phyloP scores from a whole-genome alignment of 2,329 filamentous ascomycete species.

The Aquanectria penicillioides region DNA sequence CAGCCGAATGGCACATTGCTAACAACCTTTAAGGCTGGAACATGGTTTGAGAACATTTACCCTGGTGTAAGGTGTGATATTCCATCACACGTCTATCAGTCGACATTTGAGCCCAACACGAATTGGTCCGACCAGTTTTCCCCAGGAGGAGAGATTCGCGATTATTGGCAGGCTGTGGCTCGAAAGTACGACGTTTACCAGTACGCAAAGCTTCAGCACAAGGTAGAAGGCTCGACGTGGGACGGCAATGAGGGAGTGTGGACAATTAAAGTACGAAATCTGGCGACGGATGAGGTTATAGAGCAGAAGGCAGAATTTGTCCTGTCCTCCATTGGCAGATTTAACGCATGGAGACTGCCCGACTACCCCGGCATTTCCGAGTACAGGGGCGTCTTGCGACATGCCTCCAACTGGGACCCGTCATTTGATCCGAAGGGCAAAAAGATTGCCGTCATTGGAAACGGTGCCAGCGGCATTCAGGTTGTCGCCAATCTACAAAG shows the following conservation, averaged over 20 bases:
- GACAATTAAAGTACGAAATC: constrained; percentile 59
- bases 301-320: constrained; percentile 67
- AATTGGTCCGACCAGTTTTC: constrained; percentile 77
- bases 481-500: constrained; percentile 63
- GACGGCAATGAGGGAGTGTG: constrained; percentile 61
- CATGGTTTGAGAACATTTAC: constrained; percentile 67
- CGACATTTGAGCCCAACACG: constrained; percentile 72
- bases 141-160: constrained; percentile 71
- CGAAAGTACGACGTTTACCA: constrained; percentile 72
- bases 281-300: constrained; percentile 49
- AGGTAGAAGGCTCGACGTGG: constrained; percentile 68
- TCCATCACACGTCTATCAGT: constrained; percentile 76
- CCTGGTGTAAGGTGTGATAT: constrained; percentile 76
- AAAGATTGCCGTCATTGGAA: constrained; percentile 69
- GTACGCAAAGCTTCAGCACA: constrained; percentile 63
- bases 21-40: constrained; percentile 53
- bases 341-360: constrained; percentile 73
- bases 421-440: constrained; percentile 60
- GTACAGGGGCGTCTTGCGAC: constrained; percentile 65
- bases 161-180: constrained; percentile 73
- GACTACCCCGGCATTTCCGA: constrained; percentile 66
- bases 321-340: constrained; percentile 70
- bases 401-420: constrained; percentile 70
- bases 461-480: constrained; percentile 70
- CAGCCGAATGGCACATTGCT: background rate